phyloP scores from a whole-genome alignment of 768 basidiomycete species.

The Kwoniella heveanensis region DNA sequence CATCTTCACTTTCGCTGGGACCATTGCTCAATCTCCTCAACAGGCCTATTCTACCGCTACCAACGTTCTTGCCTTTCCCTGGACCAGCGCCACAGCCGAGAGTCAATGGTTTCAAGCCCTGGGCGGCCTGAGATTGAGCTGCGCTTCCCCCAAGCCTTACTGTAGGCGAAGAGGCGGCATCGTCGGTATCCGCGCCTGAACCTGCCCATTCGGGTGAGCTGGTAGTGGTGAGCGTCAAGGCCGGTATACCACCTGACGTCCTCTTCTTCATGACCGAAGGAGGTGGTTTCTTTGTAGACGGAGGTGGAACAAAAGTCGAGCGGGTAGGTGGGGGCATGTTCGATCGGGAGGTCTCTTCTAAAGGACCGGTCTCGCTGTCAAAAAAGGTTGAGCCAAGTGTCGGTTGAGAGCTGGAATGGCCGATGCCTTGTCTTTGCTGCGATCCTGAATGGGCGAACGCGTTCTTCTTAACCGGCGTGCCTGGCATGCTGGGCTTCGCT shows the following conservation, averaged over 20 bases:
- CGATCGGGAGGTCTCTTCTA: conserved; percentile 13
- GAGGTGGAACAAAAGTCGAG: conserved; percentile 17
- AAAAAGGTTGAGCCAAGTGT: conserved; percentile 19
- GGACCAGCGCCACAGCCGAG: conserved; percentile 7
- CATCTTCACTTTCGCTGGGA: conserved; percentile 47
- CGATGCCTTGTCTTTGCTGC: conserved; percentile 22
- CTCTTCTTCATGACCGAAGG: conserved; percentile 22
- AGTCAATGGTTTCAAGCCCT: conserved; percentile 14
- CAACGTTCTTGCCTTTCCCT: not conserved
- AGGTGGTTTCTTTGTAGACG: conserved; percentile 22
- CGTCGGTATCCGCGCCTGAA: conserved; percentile 31
- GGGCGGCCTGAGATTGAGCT: conserved; percentile 10
- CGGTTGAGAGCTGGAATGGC: conserved; percentile 49
- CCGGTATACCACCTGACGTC: conserved; percentile 21
- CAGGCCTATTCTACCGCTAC: conserved; percentile 33
- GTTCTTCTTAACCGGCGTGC: conserved; percentile 53
- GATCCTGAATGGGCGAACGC: conserved; percentile 18
- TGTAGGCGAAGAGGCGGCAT: conserved; percentile 43
- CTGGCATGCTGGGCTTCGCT: conserved; percentile 51
- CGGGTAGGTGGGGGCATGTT: conserved; percentile 9
- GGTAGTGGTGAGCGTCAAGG: conserved; percentile 39
- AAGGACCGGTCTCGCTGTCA: conserved; percentile 13
- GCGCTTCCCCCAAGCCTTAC: conserved; percentile 28
- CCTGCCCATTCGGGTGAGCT: conserved; percentile 31
- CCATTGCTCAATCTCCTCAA: conserved; percentile 42